Percentiles rank a stretch among this genome's conserved stretches.
phyloP scores from a whole-genome alignment of 1,284 basidiomycete genomes.

The Ustilago xerochloae region DNA sequence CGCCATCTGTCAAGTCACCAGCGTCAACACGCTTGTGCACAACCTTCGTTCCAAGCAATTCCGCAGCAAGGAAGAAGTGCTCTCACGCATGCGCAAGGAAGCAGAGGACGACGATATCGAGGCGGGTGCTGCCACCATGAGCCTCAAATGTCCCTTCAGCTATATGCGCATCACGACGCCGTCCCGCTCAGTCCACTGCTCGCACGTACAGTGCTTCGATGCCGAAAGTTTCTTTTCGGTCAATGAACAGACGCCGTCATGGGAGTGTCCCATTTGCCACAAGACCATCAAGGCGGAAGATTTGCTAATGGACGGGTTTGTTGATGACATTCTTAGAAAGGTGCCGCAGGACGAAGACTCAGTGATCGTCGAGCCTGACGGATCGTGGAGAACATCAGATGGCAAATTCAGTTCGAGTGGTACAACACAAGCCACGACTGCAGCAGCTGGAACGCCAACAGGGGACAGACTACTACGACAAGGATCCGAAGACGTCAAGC shows the following conservation, averaged over 20 bases:
- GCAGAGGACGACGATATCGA: slow-evolving; percentile 65
- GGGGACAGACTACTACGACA: slow-evolving; percentile 5
- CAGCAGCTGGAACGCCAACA: slow-evolving; percentile 10
- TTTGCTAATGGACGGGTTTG: slow-evolving; percentile 89
- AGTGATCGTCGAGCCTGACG: slow-evolving; percentile 91
- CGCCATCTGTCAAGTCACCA: slow-evolving; percentile 54
- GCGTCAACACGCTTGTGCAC: slow-evolving; percentile 49
- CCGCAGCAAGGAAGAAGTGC: slow-evolving; percentile 56
- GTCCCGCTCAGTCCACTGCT: slow-evolving; percentile 84
- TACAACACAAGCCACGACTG: slow-evolving; percentile 16
- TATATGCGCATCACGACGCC: slow-evolving; percentile 87
- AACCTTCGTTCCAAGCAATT: slow-evolving; percentile 48
- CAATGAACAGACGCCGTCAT: slow-evolving; percentile 96
- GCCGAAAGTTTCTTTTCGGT: slow-evolving; percentile 91
- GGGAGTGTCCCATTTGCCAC: slow-evolving; percentile 95
- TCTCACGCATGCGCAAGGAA: slow-evolving; percentile 50
- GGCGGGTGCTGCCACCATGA: slow-evolving; percentile 59
- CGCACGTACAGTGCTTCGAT: slow-evolving; percentile 96
- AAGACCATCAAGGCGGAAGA: slow-evolving; percentile 81
- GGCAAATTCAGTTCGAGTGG: slow-evolving; percentile 74
- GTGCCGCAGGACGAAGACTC: slow-evolving; percentile 86
- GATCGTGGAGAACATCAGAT: slow-evolving; percentile 93
- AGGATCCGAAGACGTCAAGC: slow-evolving; percentile 27
- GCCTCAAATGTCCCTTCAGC: slow-evolving; percentile 74
- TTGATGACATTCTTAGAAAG: slow-evolving; percentile 78